phyloP scores from a whole-genome alignment of 2,329 filamentous ascomycete species.

The Calonectria honghensis region DNA sequence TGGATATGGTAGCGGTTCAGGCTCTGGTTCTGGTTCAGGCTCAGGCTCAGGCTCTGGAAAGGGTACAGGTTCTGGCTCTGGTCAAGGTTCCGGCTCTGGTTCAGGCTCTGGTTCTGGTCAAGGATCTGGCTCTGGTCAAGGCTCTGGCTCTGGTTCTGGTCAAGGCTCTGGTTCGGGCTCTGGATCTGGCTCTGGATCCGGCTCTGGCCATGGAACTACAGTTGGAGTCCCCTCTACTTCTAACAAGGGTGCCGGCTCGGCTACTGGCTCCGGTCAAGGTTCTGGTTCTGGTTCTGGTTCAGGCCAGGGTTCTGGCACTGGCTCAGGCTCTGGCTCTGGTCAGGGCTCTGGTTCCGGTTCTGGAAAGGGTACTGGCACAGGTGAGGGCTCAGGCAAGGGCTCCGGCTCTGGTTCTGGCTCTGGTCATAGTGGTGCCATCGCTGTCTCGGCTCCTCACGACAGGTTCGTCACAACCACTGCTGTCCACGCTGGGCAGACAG shows the following conservation, averaged over 20 bases:
- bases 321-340: neutral
- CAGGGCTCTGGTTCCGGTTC: neutral
- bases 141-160: neutral
- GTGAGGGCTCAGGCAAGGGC: neutral
- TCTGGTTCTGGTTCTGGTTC: neutral
- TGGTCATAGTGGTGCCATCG: neutral
- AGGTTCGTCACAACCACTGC: constrained; percentile 5
- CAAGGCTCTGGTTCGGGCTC: neutral
- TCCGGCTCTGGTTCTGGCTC: neutral
- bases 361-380: neutral
- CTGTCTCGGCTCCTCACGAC: neutral
- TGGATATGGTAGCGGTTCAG: too few relatives aligned
- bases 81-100: too few relatives aligned
- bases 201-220: too few relatives aligned
- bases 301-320: neutral
- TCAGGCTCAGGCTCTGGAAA: neutral
- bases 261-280: neutral
- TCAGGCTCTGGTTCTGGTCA: neutral
- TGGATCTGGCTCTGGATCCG: neutral
- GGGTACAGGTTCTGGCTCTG: too few relatives aligned
- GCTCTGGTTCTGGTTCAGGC: neutral
- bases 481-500: neutral
- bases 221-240: too few relatives aligned
- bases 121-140: neutral
- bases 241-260: too few relatives aligned